These are phyloP conservation scores for Claviceps lovelessii DNA, from an alignment of 2,329 filamentous ascomycete species.

Conservation along the genomic window DNA sequence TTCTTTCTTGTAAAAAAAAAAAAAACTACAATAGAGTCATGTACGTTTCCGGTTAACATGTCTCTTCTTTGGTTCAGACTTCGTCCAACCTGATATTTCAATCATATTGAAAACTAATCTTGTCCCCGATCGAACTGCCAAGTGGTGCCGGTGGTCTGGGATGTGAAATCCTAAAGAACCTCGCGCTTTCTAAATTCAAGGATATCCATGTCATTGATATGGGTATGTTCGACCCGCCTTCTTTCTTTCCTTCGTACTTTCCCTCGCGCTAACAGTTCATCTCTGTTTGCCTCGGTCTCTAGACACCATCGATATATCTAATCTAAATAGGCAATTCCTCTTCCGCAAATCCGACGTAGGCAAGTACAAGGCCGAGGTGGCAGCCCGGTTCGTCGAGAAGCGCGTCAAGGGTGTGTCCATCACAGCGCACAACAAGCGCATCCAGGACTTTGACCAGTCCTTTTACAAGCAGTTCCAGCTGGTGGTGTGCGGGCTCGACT, in stretches of 20 bases:
- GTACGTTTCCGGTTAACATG: conserved; percentile 20
- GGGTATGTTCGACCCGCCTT: conserved; percentile 39
- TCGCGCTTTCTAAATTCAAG: conserved; percentile 89
- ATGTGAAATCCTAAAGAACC: conserved; percentile 92
- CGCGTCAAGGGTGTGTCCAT: conserved; percentile 85
- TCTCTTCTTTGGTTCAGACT: too few species aligned
- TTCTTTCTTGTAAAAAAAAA: background rate
- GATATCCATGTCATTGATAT: conserved; percentile 99
- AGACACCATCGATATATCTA: conserved; percentile 98
- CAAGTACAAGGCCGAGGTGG: conserved; percentile 84
- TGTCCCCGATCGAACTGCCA: background rate
- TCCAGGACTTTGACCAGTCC: conserved; percentile 89
- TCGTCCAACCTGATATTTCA: background rate
- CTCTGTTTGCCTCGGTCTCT: background rate
- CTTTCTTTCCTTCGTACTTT: background rate
- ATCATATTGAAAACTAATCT: background rate
- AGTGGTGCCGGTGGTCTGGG: conserved; percentile 89
- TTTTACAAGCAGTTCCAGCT: conserved; percentile 97
- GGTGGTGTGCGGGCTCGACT: conserved; percentile 87
- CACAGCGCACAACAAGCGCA: conserved; percentile 83
- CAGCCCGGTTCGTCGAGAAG: conserved; percentile 78
- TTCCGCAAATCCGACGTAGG: conserved; percentile 88
- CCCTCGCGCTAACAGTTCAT: background rate
- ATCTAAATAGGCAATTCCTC: conserved; percentile 92
- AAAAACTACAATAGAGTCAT: conserved; percentile 29